These are phyloP conservation scores for Strigomonas galati DNA, from an alignment of 208 protist genomes.

Conservation along the genomic window DNA sequence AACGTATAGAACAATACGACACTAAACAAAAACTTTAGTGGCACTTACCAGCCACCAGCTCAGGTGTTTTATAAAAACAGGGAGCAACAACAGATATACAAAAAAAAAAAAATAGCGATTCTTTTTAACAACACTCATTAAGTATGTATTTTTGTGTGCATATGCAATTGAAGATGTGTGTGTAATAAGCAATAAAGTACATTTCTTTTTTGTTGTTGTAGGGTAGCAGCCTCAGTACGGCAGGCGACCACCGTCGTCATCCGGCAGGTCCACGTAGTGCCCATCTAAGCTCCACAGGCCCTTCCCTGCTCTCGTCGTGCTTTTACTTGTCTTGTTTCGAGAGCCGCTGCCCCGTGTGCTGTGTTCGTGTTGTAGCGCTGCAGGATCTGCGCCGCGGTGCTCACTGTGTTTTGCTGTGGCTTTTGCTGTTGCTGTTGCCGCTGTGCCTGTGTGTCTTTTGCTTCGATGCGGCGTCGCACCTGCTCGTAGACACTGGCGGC, in stretches of 20 bases:
- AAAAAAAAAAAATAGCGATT: no score
- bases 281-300: slow-evolving; percentile 45
- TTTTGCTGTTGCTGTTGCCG: neutral
- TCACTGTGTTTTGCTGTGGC: neutral
- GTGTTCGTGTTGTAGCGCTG: no score
- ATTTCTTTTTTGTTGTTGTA: no score
- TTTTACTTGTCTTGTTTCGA: no score
- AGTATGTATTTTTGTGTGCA: no score
- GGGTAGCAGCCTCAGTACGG: neutral
- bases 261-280: slow-evolving; percentile 45
- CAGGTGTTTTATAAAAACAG: no score
- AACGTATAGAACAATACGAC: no score
- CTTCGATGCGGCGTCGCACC: slow-evolving; percentile 1
- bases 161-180: neutral
- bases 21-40: no score
- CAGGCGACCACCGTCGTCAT: slow-evolving; percentile 4
- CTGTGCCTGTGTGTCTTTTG: neutral
- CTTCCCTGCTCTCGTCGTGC: neutral
- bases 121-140: no score
- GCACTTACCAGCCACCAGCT: no score
- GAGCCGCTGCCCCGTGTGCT: no score
- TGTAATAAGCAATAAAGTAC: neutral
- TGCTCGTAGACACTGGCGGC: slow-evolving; percentile 4
- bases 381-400: neutral
- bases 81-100: no score